phyloP scores from a whole-genome alignment of 2,329 filamentous ascomycete genomes.

The Lomentospora prolificans region DNA sequence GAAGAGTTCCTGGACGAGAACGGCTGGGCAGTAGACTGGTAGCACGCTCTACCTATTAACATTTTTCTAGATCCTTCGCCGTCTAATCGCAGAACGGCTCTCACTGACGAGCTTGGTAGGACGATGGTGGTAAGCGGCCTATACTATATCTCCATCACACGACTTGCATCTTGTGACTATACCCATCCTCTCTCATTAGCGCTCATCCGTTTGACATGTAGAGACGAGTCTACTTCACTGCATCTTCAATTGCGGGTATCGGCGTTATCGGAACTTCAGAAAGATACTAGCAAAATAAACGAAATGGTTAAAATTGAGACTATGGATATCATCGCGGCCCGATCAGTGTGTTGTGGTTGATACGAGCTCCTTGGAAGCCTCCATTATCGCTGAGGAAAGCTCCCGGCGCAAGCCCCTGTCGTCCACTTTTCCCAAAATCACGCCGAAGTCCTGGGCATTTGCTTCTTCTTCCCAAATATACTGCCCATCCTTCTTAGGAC shows the following conservation, averaged over 20 bases:
- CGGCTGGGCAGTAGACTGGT: constrained; percentile 92
- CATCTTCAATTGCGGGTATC: background rate
- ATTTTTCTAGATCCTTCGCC: no score
- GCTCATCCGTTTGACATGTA: no score
- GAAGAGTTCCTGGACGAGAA: constrained; percentile 78
- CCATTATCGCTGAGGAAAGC: no score
- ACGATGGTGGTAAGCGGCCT: background rate
- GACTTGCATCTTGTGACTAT: background rate
- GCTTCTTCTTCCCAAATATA: constrained; percentile 1
- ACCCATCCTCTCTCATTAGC: background rate
- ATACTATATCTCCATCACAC: background rate
- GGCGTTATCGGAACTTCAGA: background rate
- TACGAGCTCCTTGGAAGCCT: no score
- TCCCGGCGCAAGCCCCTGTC: no score
- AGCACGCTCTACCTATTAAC: constrained; percentile 12
- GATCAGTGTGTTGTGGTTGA: no score
- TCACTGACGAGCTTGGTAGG: no score
- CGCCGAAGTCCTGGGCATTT: background rate
- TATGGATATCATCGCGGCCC: no score
- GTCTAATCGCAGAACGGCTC: no score
- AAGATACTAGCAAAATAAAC: no score
- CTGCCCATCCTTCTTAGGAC: background rate
- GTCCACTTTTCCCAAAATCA: no score
- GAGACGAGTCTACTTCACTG: background rate
- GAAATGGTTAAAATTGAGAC: no score